Conservation (phyloP, 2,329 filamentous ascomycete species). For the Penicillium sp. region DNA sequence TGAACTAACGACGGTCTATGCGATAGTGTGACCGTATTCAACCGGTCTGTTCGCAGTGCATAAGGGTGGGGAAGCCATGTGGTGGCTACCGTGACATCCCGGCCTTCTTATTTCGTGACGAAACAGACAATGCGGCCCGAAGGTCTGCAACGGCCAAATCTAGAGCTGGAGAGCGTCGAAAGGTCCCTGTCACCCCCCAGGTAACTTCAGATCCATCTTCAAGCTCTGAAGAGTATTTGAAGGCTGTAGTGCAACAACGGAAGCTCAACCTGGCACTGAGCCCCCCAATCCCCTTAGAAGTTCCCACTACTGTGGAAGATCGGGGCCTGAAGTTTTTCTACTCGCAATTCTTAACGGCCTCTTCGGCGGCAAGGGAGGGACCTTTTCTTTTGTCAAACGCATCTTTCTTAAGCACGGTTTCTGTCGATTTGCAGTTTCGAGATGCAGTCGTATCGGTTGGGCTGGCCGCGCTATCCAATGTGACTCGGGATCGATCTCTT, state of each 20-base stretch:
- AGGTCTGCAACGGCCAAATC: constrained; percentile 23
- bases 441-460: constrained; percentile 26
- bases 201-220: constrained; percentile 1
- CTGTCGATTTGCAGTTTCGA: constrained; percentile 12
- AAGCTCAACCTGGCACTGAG: neutral
- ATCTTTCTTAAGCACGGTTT: constrained; percentile 6
- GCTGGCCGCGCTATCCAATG: constrained; percentile 27
- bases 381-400: neutral
- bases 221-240: neutral
- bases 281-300: constrained; percentile 5
- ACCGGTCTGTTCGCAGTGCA: constrained; percentile 34
- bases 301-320: constrained; percentile 18
- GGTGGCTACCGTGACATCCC: constrained; percentile 32
- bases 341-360: constrained; percentile 18
- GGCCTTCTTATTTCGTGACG: constrained; percentile 30
- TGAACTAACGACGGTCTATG: neutral
- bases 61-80: constrained; percentile 29
- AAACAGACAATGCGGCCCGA: constrained; percentile 28
- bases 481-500: constrained; percentile 19
- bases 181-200: constrained; percentile 1
- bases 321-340: constrained; percentile 26
- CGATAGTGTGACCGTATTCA: constrained; percentile 30
- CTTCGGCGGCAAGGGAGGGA: constrained; percentile 1
- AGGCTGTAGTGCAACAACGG: neutral
- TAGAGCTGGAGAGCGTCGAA: constrained; percentile 17